Conservation (phyloP, 495 filamentous ascomycete genomes). For the Penicillium manginii region DNA sequence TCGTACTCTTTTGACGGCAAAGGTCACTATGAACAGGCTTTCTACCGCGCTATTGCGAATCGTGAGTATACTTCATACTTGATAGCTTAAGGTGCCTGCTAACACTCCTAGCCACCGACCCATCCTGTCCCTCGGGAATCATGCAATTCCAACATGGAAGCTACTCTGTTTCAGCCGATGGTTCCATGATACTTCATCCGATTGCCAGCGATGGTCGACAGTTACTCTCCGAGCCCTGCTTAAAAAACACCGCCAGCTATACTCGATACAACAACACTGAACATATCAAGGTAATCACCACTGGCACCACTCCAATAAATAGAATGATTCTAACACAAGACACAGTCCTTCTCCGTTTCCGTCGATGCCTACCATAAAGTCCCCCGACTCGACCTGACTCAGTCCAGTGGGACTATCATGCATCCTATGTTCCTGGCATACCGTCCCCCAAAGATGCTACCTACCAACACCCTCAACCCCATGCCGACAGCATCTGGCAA, state of each 20-base stretch:
- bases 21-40: constrained; percentile 74
- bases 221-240: constrained; percentile 69
- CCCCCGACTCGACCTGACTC: constrained; percentile 66
- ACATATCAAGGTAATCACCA: constrained; percentile 57
- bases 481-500: constrained; percentile 28
- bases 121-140: constrained; percentile 67
- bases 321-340: not conserved
- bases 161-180: constrained; percentile 57
- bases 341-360: constrained; percentile 63
- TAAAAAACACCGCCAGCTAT: constrained; percentile 54
- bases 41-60: constrained; percentile 74
- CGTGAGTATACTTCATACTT: constrained; percentile 58
- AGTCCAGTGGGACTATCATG: constrained; percentile 68
- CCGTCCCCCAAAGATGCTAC: constrained; percentile 74
- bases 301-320: not conserved
- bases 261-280: constrained; percentile 73
- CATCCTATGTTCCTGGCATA: constrained; percentile 75
- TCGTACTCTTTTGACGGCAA: constrained; percentile 79
- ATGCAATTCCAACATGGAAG: constrained; percentile 82
- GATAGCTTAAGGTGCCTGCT: no score
- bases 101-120: constrained; percentile 54
- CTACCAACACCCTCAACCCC: constrained; percentile 70
- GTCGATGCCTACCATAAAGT: constrained; percentile 65
- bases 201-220: constrained; percentile 74
- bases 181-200: constrained; percentile 63